Base-by-base conservation (phyloP, 2,329 filamentous ascomycete genomes). In the Ophiobolus disseminans region DNA sequence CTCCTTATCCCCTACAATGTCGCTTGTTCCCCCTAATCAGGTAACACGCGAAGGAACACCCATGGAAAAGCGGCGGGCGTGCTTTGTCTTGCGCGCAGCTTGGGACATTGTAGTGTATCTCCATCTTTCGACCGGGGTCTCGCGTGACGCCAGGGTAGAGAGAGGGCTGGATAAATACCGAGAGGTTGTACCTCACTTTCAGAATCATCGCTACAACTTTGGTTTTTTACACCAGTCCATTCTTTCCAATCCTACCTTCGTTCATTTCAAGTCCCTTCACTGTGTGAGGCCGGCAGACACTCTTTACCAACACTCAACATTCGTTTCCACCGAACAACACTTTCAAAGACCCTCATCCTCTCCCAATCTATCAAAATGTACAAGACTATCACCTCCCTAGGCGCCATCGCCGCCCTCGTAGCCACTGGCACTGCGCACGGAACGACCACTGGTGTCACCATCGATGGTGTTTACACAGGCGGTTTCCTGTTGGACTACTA, bases 401-500 rank as follows among this genome's bases (percentile, higher is more conserved):
- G 61, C 46, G 57, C 60, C 44, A 53, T 71, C 40, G 66, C 62
- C 45, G 69, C 68, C 55, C 55, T 70, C 32, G 76, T 72, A 42
- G 65, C 75, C 49, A 69, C 72, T 25, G 76, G 73, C 45, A 66
- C 73, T 48, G 78, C 76, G 46, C 79, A 82, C 65, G 79, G 79
- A 26, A 72, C 67, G 40, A 75, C 80, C 42, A 63, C 59, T 7
- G 73, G 76, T 51, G 70, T 80, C 44, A 73, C 77, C 40, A 74
- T 79, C 40, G 76, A 79, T 52, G 80, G 80, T 40, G 66, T 65
- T 3, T 77, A 73, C 58, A 79, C 79, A 62, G 57, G 68, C 41
- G 76, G 77, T 48, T 75, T 75, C 74, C 55, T 69, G 63, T 69
- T 75, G 37, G 72, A 69, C 37, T 74, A 73, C 61, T 73, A 76